Evolutionary conservation across 1,139 yeast genomes (phyloP).

Genomic region (Pichia sp.): DNA sequence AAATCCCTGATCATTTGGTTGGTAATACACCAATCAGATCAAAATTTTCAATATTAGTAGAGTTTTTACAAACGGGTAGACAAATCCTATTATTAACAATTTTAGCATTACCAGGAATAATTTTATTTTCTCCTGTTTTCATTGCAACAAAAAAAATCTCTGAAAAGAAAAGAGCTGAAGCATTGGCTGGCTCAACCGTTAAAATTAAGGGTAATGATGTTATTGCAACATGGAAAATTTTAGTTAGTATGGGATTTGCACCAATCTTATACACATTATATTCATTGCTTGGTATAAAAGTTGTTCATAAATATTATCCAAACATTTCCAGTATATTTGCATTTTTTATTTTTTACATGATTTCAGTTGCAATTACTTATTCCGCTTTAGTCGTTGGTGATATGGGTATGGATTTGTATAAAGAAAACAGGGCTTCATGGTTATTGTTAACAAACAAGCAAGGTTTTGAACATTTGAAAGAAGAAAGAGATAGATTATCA

Average conservation of each 20-base stretch:
- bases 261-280: slow-evolving; percentile 79
- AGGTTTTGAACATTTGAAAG: slow-evolving; percentile 50
- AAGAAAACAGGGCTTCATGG: slow-evolving; percentile 76
- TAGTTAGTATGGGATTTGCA: slow-evolving; percentile 83
- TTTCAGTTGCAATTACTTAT: slow-evolving; percentile 70
- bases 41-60: slow-evolving; percentile 36
- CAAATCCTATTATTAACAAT: slow-evolving; percentile 49
- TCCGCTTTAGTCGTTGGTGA: slow-evolving; percentile 89
- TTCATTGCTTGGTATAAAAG: slow-evolving; percentile 58
- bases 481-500: slow-evolving; percentile 48
- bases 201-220: slow-evolving; percentile 90
- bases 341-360: slow-evolving; percentile 44
- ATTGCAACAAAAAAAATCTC: slow-evolving; percentile 71
- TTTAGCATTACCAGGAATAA: slow-evolving; percentile 77
- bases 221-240: slow-evolving; percentile 90
- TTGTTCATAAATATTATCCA: slow-evolving; percentile 32
- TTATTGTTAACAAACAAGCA: slow-evolving; percentile 58
- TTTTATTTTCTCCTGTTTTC: slow-evolving; percentile 83
- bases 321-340: slow-evolving; percentile 28
- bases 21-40: slow-evolving; percentile 49
- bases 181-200: slow-evolving; percentile 82
- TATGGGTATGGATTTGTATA: slow-evolving; percentile 82
- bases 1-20: slow-evolving; percentile 87
- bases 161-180: slow-evolving; percentile 62
- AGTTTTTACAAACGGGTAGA: slow-evolving; percentile 45